phyloP scores from a whole-genome alignment of 2,329 filamentous ascomycete genomes.

The Nannizziopsis barbatae region DNA sequence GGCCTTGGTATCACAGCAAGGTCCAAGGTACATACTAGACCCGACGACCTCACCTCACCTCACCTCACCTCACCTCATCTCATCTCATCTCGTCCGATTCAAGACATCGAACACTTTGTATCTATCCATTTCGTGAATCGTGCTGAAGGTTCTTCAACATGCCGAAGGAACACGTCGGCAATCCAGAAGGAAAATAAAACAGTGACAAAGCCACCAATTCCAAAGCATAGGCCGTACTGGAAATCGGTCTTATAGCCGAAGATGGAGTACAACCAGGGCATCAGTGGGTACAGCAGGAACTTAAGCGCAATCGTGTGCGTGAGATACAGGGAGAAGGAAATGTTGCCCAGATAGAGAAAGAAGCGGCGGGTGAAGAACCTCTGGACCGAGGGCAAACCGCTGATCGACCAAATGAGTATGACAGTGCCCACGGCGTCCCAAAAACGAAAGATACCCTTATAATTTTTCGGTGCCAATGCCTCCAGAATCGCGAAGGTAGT shows the following conservation, averaged over 20 bases:
- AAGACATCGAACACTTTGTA: conserved; percentile 6
- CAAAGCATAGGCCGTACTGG: conserved; percentile 32
- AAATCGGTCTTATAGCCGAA: conserved; percentile 32
- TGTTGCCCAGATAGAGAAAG: conserved; percentile 38
- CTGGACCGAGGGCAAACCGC: conserved; percentile 32
- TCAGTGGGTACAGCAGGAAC: conserved; percentile 35
- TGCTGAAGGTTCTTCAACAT: conserved; percentile 43
- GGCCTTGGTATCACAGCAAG: no score
- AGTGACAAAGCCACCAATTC: conserved; percentile 32
- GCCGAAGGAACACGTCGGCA: conserved; percentile 50
- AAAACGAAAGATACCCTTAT: conserved; percentile 36
- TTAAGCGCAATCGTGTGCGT: conserved; percentile 33
- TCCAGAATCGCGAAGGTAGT: conserved; percentile 34
- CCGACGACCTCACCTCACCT: background rate
- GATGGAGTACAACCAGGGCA: conserved; percentile 32
- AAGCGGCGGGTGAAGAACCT: conserved; percentile 32
- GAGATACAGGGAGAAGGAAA: conserved; percentile 40
- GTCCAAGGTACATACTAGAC: background rate
- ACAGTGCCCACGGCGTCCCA: conserved; percentile 27
- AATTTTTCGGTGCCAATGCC: conserved; percentile 30
- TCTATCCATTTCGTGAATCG: conserved; percentile 43
- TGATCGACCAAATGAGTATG: conserved; percentile 34
- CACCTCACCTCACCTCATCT: background rate
- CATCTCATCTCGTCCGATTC: background rate
- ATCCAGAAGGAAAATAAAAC: conserved; percentile 41